Percentiles rank a stretch among this genome's conserved stretches.
phyloP scores from a whole-genome alignment of 495 filamentous ascomycete genomes.

The Penicillium verhagenii region DNA sequence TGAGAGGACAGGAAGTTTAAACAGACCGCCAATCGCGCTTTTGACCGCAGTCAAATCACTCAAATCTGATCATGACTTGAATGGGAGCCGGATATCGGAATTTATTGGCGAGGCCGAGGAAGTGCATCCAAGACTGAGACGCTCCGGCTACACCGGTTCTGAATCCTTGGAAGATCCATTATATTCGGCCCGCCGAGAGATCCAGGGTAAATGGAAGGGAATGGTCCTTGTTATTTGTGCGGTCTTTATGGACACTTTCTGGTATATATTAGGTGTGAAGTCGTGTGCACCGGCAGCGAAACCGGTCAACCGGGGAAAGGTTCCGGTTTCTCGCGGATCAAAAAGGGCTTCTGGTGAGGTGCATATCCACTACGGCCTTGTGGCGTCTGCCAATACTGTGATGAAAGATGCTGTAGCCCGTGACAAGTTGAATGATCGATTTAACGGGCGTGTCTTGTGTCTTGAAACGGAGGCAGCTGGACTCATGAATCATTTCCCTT shows the following conservation, averaged over 20 bases:
- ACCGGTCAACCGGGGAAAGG: not conserved
- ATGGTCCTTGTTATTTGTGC: not conserved
- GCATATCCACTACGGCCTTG: not conserved
- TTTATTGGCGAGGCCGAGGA: no score
- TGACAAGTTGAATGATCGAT: not conserved
- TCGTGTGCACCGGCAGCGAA: not conserved
- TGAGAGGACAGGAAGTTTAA: no score
- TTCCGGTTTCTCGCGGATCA: constrained; percentile 14
- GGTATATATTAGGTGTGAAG: not conserved
- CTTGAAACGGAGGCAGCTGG: constrained; percentile 7
- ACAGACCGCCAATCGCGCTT: no score
- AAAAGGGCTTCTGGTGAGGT: not conserved
- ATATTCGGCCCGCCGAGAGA: no score
- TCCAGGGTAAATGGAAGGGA: not conserved
- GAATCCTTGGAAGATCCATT: no score
- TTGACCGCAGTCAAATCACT: no score
- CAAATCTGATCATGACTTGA: no score
- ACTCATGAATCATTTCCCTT: constrained; percentile 5
- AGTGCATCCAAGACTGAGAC: no score
- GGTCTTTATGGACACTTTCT: not conserved
- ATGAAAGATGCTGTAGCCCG: constrained; percentile 1
- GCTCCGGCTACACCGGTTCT: no score
- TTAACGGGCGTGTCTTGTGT: constrained; percentile 1
- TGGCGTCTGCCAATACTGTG: constrained; percentile 3
- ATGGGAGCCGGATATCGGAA: no score